Evolutionary conservation across 2,329 filamentous ascomycete species (phyloP).

Genomic region (Zymoseptoria brevis): DNA sequence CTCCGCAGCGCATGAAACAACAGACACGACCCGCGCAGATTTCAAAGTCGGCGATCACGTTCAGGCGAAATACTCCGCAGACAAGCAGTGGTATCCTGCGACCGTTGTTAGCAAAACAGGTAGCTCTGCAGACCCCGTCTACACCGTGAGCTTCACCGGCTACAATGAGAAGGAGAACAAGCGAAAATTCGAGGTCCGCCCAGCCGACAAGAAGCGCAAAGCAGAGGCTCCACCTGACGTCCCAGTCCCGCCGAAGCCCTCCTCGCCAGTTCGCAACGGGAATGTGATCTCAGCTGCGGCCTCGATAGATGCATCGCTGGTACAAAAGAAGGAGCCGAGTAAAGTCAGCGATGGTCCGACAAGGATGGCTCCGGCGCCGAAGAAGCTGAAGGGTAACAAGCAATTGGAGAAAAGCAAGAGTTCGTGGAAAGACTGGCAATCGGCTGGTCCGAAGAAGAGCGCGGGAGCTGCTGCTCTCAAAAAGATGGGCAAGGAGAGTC

Average conservation of each 20-base stretch:
- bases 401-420: constrained; percentile 83
- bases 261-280: constrained; percentile 34
- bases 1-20: constrained; percentile 6
- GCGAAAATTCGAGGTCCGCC: constrained; percentile 71
- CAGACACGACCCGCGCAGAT: constrained; percentile 38
- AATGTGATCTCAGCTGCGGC: constrained; percentile 59
- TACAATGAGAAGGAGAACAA: constrained; percentile 76
- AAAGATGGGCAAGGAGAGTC: constrained; percentile 24
- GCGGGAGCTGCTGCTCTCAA: constrained; percentile 15
- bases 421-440: constrained; percentile 90
- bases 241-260: constrained; percentile 28
- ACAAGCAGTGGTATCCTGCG: constrained; percentile 84
- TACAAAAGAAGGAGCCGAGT: constrained; percentile 54
- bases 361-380: constrained; percentile 45
- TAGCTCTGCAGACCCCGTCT: constrained; percentile 81
- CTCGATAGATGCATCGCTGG: constrained; percentile 57
- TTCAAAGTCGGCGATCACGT: constrained; percentile 87
- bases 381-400: constrained; percentile 81
- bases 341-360: constrained; percentile 52
- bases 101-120: constrained; percentile 91
- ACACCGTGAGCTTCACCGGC: constrained; percentile 89
- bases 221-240: constrained; percentile 62
- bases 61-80: constrained; percentile 86
- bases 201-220: constrained; percentile 61
- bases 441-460: constrained; percentile 48